Conservation (phyloP, 768 basidiomycete species). For the Daedaleopsis sinensis region DNA sequence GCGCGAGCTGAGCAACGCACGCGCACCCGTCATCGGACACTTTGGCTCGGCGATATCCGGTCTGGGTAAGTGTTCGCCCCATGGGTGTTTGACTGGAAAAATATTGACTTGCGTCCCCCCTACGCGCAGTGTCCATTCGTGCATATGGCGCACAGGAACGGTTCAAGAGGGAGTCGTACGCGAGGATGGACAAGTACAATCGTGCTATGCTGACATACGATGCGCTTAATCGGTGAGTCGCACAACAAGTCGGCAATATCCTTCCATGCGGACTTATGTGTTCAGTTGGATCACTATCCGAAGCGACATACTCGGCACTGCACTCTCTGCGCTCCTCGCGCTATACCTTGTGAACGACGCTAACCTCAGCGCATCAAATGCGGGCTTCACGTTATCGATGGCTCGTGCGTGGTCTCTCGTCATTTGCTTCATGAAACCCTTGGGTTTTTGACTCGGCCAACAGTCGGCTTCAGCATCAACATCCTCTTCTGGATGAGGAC, state of each 20-base stretch:
- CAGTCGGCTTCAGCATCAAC: slow-evolving; percentile 53
- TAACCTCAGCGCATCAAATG: slow-evolving; percentile 43
- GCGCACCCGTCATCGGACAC: slow-evolving; percentile 51
- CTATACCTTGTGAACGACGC: slow-evolving; percentile 52
- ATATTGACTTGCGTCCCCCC: not conserved
- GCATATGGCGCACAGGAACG: slow-evolving; percentile 56
- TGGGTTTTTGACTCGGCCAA: no score
- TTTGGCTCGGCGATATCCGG: slow-evolving; percentile 57
- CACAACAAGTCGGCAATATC: no score
- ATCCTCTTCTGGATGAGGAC: slow-evolving; percentile 55
- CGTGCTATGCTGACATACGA: slow-evolving; percentile 46
- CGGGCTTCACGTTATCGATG: slow-evolving; percentile 44
- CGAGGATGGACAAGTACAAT: slow-evolving; percentile 52
- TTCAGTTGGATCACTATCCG: slow-evolving; percentile 50
- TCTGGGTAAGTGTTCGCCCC: slow-evolving; percentile 33
- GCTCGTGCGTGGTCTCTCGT: slow-evolving; percentile 22
- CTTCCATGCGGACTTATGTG: no score
- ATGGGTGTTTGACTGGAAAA: not conserved
- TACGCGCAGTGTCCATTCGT: slow-evolving; percentile 46
- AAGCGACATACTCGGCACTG: slow-evolving; percentile 59
- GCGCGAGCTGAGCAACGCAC: slow-evolving; percentile 55
- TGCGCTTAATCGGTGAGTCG: slow-evolving; percentile 42
- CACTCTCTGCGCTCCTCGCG: slow-evolving; percentile 53
- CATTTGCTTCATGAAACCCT: no score
- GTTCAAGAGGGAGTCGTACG: slow-evolving; percentile 44